Evolutionary conservation across 345 rosid species (phyloP), one percentile per base, ranked within the genome.

Genomic region (Acer saccharum): DNA sequence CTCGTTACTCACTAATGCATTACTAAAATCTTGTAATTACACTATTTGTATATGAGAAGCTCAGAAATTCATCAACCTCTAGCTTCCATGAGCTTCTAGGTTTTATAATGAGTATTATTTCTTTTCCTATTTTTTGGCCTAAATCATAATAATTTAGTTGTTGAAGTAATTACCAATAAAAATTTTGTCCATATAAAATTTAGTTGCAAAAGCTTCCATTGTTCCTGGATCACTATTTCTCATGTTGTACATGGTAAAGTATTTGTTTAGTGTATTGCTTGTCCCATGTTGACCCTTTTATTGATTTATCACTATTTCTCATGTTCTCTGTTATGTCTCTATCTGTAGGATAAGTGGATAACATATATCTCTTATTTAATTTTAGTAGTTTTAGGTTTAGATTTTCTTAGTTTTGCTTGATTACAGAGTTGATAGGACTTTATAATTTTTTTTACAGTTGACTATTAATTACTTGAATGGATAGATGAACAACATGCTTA

Each of bases 401-500:
- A 3, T 9, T 6, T 20, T 62, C 65, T 62, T 62, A 21, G 29
- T 62, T 18, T 61, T 3, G 17, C 57, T 43, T 16, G 44, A 73
- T 50, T 65, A 66, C 10, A 2, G 35, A 32, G 5, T 21, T 76
- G 73, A 55, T 29, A 3, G 21, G 32, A 35, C 44, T 64, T 62
- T 55, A 48, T 65, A 71, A 70, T 17, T 41, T 55, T 76, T 83
- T 83, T 69, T 6, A 65, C 89, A 93, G 98, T 86, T 95, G 96
- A 95, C 98, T 54, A 77, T 95, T 68, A 86, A 95, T 80, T 95
- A 93, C 85, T 81, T 92, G 91, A 82, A 69, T 54, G 90, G 92
- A 60, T 88, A 83, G 83, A 84, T 82, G 80, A 95, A 92, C 68
- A 72, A 85, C 79, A 71, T 86, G 85, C 83, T 89, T 76, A 88